phyloP scores from a whole-genome alignment of 2,329 filamentous ascomycete genomes.

The Canariomyces notabilis region DNA sequence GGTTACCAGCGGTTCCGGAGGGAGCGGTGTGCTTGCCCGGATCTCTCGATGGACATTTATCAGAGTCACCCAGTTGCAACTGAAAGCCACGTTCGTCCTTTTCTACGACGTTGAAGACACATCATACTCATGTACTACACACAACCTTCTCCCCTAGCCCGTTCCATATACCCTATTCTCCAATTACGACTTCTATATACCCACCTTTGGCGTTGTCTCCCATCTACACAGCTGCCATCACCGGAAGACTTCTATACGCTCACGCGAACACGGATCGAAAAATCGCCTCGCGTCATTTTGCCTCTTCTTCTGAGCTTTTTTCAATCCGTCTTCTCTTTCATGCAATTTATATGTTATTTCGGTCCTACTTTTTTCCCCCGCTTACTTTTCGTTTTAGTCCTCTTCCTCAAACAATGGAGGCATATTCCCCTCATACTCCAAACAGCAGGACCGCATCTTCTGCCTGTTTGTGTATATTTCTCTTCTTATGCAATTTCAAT shows the following conservation, averaged over 20 bases:
- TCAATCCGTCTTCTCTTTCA: background rate
- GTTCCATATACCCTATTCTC: constrained; percentile 7
- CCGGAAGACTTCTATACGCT: constrained; percentile 29
- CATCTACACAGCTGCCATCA: constrained; percentile 15
- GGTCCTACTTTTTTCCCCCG: background rate
- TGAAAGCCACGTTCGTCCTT: no score
- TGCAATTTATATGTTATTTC: background rate
- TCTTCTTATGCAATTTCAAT: background rate
- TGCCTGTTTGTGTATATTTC: constrained; percentile 4
- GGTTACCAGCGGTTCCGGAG: no score
- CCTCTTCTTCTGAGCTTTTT: constrained; percentile 8
- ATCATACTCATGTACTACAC: no score
- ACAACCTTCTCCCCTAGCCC: constrained; percentile 13
- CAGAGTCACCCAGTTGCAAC: no score
- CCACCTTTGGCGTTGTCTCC: constrained; percentile 14
- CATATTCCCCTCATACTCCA: background rate
- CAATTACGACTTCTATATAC: constrained; percentile 18
- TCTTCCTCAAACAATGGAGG: background rate
- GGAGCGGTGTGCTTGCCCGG: no score
- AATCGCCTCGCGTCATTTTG: constrained; percentile 10
- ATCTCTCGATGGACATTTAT: no score
- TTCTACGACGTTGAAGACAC: no score
- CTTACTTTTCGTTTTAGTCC: background rate
- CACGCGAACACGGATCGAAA: constrained; percentile 29
- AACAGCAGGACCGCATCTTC: background rate